phyloP scores from a whole-genome alignment of 192 early-diverging fungal species.

The Rhizophagus sp. region DNA sequence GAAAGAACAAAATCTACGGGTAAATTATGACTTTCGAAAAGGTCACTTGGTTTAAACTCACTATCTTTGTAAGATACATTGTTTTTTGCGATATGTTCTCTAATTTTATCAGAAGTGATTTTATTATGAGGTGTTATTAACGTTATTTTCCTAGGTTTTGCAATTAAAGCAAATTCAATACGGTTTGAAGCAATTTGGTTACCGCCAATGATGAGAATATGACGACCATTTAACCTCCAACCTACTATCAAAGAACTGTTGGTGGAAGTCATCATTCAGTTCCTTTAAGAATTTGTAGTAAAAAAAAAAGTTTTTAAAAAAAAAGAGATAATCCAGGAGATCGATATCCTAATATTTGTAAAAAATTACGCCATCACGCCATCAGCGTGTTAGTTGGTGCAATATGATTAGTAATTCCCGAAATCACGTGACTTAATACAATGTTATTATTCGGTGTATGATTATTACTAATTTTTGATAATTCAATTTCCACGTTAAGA shows the following conservation, averaged over 20 bases:
- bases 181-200: constrained; percentile 66
- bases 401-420: too few relatives aligned
- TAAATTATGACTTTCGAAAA: constrained; percentile 34
- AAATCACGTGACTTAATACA: too few relatives aligned
- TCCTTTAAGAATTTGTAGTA: neutral
- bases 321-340: too few relatives aligned
- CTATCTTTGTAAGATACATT: constrained; percentile 44
- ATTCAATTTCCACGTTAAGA: too few relatives aligned
- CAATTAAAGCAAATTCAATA: constrained; percentile 68
- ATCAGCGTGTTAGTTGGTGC: too few relatives aligned
- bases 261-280: neutral
- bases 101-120: constrained; percentile 49
- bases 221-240: constrained; percentile 51
- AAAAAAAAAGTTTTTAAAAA: too few relatives aligned
- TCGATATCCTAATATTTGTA: too few relatives aligned
- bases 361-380: too few relatives aligned
- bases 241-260: constrained; percentile 63
- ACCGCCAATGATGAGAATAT: constrained; percentile 70
- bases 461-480: too few relatives aligned
- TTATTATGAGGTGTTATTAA: constrained; percentile 44
- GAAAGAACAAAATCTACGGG: constrained; percentile 51
- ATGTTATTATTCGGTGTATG: too few relatives aligned
- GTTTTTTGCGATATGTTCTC: constrained; percentile 45
- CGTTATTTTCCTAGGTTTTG: constrained; percentile 61
- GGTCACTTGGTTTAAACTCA: constrained; percentile 43